Percentiles rank a stretch among this genome's conserved stretches.
phyloP scores from a whole-genome alignment of 352 stramenopile species.

The Globisporangium radiosum region DNA sequence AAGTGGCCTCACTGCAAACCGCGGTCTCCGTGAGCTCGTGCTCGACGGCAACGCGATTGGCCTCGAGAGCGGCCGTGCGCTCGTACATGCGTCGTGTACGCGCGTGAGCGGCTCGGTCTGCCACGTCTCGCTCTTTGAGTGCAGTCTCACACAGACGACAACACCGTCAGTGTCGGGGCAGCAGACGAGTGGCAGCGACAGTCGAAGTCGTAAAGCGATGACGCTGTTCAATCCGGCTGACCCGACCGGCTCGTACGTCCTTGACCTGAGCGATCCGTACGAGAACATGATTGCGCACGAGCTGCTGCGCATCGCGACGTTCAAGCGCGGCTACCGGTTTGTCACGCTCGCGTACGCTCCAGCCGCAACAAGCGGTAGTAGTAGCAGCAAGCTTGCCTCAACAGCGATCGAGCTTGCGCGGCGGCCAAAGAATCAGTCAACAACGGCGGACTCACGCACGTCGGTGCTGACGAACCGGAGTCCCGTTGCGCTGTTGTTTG shows the following conservation, averaged over 20 bases:
- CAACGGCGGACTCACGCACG: background rate
- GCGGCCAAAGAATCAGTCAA: background rate
- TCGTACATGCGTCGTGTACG: constrained; percentile 50
- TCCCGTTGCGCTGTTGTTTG: constrained; percentile 30
- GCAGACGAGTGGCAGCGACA: background rate
- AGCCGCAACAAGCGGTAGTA: constrained; percentile 11
- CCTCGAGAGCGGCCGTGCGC: constrained; percentile 38
- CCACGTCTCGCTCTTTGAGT: constrained; percentile 48
- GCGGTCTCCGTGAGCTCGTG: constrained; percentile 33
- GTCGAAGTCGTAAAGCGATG: constrained; percentile 12
- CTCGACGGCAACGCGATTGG: constrained; percentile 60
- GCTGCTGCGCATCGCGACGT: constrained; percentile 55
- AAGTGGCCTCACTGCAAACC: constrained; percentile 45
- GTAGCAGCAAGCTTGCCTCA: constrained; percentile 2
- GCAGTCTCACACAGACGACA: constrained; percentile 22
- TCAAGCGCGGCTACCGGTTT: constrained; percentile 43
- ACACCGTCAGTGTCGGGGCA: background rate
- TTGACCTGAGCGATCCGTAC: constrained; percentile 67
- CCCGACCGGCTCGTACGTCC: constrained; percentile 42
- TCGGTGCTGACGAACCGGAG: constrained; percentile 1
- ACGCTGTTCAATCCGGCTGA: constrained; percentile 58
- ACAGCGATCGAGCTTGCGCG: constrained; percentile 22
- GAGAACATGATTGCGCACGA: constrained; percentile 70
- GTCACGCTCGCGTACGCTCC: constrained; percentile 37
- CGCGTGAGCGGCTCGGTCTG: constrained; percentile 23